Evolutionary conservation across 495 filamentous ascomycete genomes (phyloP), one percentile per base, ranked within the genome.

Genomic region (Xylaria curta): DNA sequence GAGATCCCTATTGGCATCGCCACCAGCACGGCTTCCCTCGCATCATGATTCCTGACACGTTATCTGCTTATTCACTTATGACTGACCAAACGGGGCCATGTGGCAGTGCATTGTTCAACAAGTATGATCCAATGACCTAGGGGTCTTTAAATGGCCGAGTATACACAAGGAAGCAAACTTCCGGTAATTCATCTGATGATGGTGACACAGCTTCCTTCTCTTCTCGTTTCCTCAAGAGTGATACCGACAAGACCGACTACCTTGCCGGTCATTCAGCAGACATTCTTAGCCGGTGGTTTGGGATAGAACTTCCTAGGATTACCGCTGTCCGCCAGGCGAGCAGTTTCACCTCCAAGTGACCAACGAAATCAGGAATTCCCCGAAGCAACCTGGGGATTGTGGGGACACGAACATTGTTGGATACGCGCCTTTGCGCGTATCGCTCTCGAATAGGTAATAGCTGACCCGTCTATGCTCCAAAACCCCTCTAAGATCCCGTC

Each of bases 241-340:
- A 49, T 56, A 44, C 56, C 46, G 59, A 61, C 67, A 47, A 49
- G 46, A 44, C 56, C 46, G 59, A 61, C 67, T 63, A 46, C 31
- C 6, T 56, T 36, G 31, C 68, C 51, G 56, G 49, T 70, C 58
- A 13, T 17, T 44, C 36, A 46, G 10, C 15, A 19, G 28, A 58
- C 21, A 33, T 56, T 28, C 31, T 21, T 53, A 44, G 68, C 61
- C 68, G 58, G 68, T 64, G 46, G 46, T 64, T 46, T 51, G 49
- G 59, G 15, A 40, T 8, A 42, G 33, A 49, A 26, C n/a, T 1
- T 36, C 26, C 69, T 56, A 21, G 69, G 69, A 66, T 71, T 21
- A 71, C 60, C 69, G 69, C 69, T 71, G 69, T 51, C 59, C 69
- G 53, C 60, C 62, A 66, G 69, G 10, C 69, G 69, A 66, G 49